These are phyloP conservation scores for Papiliotrema flavescens DNA, from an alignment of 1,284 basidiomycete genomes.

Conservation along the genomic window DNA sequence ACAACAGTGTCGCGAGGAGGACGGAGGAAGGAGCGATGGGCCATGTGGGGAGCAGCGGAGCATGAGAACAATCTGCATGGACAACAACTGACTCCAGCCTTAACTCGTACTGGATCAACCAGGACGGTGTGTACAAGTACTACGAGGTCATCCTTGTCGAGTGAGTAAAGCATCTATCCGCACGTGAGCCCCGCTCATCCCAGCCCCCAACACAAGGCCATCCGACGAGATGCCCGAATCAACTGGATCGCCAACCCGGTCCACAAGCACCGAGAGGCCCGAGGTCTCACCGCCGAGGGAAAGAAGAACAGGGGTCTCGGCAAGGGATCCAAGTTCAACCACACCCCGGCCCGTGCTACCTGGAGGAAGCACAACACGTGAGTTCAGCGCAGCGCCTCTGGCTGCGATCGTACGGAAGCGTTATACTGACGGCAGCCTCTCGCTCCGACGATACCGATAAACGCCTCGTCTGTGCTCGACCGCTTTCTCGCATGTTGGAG, in stretches of 20 bases:
- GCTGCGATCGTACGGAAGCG: not conserved
- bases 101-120: conserved; percentile 99
- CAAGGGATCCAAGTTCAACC: conserved; percentile 94
- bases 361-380: conserved; percentile 96
- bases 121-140: conserved; percentile 99
- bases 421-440: conserved; percentile 56
- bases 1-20: too few relatives aligned
- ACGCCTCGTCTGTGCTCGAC: conserved; percentile 14
- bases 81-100: conserved; percentile 44
- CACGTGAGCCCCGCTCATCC: conserved; percentile 6
- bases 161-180: conserved; percentile 54
- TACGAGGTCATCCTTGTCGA: conserved; percentile 99
- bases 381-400: conserved; percentile 12
- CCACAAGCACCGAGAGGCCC: conserved; percentile 97
- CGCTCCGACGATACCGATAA: conserved; percentile 96
- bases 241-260: conserved; percentile 97
- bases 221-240: conserved; percentile 93
- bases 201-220: conserved; percentile 55
- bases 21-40: too few relatives aligned
- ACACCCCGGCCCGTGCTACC: conserved; percentile 82
- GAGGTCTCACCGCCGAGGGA: conserved; percentile 94
- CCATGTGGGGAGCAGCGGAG: not conserved
- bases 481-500: not conserved
- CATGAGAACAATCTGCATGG: not conserved
- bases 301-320: conserved; percentile 81